Percentiles rank a stretch among this genome's conserved stretches.
Evolutionary conservation across 106 monocot species (phyloP).

Genomic region (Platanthera guangdongensis): DNA sequence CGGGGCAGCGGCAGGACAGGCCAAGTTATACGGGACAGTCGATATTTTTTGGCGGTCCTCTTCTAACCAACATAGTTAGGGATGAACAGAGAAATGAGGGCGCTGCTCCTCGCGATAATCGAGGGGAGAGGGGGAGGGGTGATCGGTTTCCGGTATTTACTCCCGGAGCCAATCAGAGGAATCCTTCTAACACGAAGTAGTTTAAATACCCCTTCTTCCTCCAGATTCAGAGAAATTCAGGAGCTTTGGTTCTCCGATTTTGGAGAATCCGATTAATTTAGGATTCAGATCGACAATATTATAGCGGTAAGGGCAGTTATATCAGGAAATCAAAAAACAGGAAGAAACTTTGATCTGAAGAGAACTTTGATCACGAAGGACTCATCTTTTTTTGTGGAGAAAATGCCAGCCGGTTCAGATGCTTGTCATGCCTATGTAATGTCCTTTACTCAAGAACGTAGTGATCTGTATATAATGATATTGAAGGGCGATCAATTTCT

Average conservation of each 20-base stretch:
- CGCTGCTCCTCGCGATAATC: slow-evolving; percentile 6
- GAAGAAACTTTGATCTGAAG: not conserved
- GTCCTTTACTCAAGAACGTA: not conserved
- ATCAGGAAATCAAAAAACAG: not conserved
- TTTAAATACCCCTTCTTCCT: not conserved
- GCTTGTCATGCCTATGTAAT: not conserved
- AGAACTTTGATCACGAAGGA: not conserved
- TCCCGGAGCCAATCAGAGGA: slow-evolving; percentile 44
- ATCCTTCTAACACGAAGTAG: slow-evolving; percentile 25
- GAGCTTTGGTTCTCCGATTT: not conserved
- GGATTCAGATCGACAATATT: not conserved
- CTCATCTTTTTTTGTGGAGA: not conserved
- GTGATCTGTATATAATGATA: not conserved
- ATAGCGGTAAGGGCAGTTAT: not conserved
- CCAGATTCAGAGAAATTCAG: not conserved
- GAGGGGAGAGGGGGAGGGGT: slow-evolving; percentile 18
- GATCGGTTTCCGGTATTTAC: slow-evolving; percentile 44
- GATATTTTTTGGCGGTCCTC: slow-evolving; percentile 95
- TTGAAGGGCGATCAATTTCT: not conserved
- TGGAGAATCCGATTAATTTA: not conserved
- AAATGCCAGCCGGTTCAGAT: not conserved
- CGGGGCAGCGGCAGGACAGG: slow-evolving; percentile 43
- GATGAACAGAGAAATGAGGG: slow-evolving; percentile 21
- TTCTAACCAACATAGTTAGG: slow-evolving; percentile 31
- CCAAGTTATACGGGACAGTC: slow-evolving; percentile 70